Evolutionary conservation across 2,329 filamentous ascomycete genomes (phyloP), one percentile per base, ranked within the genome.

Genomic region (Rosellinia necatrix): DNA sequence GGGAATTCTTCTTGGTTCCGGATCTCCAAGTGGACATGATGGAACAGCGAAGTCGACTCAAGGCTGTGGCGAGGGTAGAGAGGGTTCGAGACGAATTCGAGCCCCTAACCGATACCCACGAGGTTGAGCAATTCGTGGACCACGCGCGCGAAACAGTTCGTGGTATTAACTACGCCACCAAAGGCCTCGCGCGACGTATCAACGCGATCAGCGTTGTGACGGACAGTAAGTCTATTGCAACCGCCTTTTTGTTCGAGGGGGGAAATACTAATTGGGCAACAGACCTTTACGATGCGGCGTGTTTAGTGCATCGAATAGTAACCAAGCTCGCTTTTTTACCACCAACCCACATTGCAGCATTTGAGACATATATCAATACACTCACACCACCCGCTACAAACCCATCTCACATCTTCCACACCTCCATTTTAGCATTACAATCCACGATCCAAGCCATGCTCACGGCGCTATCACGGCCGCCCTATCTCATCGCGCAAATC

Each of bases 1-100:
- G 94, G 96, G 94, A 99, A 67, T 99, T 99, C 75, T 96, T 99
- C 74, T 81, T 99, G 0, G 92, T 99, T 10, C 94, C 94, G 1
- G 94, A 99, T 64, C 85, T 99, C 46, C 91, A 96, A 70, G 83
- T 90, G 0, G 86, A 91, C 17, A 91, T 92, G 84, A 93, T 97
- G 81, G 88, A 90, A 49, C 88, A 96, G 71, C 85, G 94, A 46
- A 96, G 90, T 61, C 86, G 86, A 52, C 85, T 92, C 59, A 99
- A 99, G 74, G 90, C 91, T 3, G 88, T 92, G 70, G 85, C 88
- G 0, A 83, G 93, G 24, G 79, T 84, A 3, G 94, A 99, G 69
- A 92, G 87, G 53, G 88, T 99, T 29, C 84, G 86, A 49, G 94
- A 99, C 58, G 94, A 99, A 70, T 91, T 90, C 66, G 86, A 91